Evolutionary conservation across 345 rosid genomes (phyloP), one percentile per base, ranked within the genome.

Genomic region (Citropsis articulata): DNA sequence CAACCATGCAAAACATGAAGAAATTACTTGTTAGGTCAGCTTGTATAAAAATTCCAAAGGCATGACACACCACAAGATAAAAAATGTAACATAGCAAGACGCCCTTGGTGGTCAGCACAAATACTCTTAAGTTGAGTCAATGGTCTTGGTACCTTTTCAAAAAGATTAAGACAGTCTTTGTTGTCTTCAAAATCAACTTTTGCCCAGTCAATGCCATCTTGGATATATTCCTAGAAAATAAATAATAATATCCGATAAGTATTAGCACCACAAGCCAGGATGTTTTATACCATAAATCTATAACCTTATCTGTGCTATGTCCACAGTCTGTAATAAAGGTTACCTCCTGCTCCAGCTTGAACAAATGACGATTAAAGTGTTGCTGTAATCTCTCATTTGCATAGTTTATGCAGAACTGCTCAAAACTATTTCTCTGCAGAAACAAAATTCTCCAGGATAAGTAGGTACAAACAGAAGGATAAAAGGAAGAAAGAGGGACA

Each of bases 271-370:
- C 53, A 18, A 31, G 50, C 66, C 45, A 64, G 35, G 66, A 66
- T 18, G 19, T 66, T 73, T 42, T 57, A 6, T 14, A 69, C 63
- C 65, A 5, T 12, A 45, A 45, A 45, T 45, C 50, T 13, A 65
- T 16, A 48, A 77, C 25, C 66, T 74, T 62, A 45, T 72, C 45
- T 31, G 18, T 10, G 40, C 73, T 65, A 38, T 59, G 72, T 27
- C 73, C 64, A 68, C 4, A 8, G 27, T 68, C 61, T 12, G 36
- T 59, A 61, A 33, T 48, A 83, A 50, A 68, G n/a, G 55, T 50
- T 83, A 96, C 99, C 97, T 96, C 99, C 84, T 96, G 99, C 88
- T 96, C 98, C 72, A 96, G 86, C 90, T 96, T 96, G 91, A 96
- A 96, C 42, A 96, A 81, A 82, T 96, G 99, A 67, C 99, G 98